Evolutionary conservation across 176 grass and related monocot species (phyloP), one percentile per base, ranked within the genome.

Genomic region (Carex pumila): DNA sequence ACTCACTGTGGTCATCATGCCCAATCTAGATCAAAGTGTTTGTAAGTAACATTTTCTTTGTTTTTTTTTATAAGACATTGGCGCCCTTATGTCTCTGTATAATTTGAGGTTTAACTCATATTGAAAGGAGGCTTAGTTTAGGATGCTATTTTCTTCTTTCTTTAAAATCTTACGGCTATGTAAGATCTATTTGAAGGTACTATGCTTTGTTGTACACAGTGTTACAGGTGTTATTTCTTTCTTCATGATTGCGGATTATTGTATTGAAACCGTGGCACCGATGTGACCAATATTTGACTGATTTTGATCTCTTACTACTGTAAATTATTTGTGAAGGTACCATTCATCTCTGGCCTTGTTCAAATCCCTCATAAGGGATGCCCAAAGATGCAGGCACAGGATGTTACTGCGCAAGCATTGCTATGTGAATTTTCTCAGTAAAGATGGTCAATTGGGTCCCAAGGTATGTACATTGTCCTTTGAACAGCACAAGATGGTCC

Each of bases 281-380:
- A 36, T 36, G n/a, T 47, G 32, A 22, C 17, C 30, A 55, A 59
- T 22, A 32, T 45, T 31, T 56, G 14, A 29, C 55, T 79, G 22
- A 79, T 79, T 34, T 79, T 17, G 9, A 79, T 4, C 59, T 45
- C 61, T 64, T 47, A 21, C 25, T 58, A 36, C 57, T 59, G 7
- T 7, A 56, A 31, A 25, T 37, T 36, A 7, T 53, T 45, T 49
- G 22, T 67, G 61, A 65, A 82, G 80, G 80, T 65, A 82, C 19
- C 80, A 82, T 65, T 82, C 61, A 54, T 67, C 63, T 82, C 21
- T 82, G 43, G 32, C 61, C 41, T 66, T 65, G 60, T 82, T 82
- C 41, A 82, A 82, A 82, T 82, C 80, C 41, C 57, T 82, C n/a
- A 82, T 82, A 82, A 82, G 80, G 19, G 14, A 82, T 54, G 61